Evolutionary conservation across 2,329 filamentous ascomycete genomes (phyloP).

Genomic region (Metarhizium guizhouense): DNA sequence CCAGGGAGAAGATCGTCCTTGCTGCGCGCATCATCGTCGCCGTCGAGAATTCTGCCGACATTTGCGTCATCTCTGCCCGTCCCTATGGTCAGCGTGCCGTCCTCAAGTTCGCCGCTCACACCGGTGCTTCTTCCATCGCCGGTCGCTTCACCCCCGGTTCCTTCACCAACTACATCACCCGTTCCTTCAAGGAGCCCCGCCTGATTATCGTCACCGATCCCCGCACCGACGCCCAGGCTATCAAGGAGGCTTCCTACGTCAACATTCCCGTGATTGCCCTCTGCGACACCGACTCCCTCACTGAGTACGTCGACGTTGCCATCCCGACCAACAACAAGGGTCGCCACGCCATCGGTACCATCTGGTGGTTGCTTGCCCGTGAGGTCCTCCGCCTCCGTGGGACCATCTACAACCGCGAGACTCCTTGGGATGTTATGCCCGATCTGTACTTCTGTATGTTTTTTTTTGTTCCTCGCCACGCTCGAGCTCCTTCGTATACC

Average conservation of each 20-base stretch:
- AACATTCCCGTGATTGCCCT: constrained; percentile 99
- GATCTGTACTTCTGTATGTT: constrained; percentile 95
- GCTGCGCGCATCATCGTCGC: constrained; percentile 97
- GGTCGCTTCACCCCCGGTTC: constrained; percentile 99
- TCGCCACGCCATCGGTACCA: constrained; percentile 93
- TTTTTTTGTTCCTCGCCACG: background rate
- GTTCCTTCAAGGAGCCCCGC: constrained; percentile 99
- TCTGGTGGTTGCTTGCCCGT: constrained; percentile 99
- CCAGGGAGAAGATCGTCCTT: constrained; percentile 99
- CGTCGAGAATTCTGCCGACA: constrained; percentile 98
- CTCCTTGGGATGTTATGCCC: constrained; percentile 98
- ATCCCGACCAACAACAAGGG: constrained; percentile 99
- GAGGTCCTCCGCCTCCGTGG: constrained; percentile 98
- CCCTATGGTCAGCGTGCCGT: constrained; percentile 99
- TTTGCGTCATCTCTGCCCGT: constrained; percentile 98
- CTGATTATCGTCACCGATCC: constrained; percentile 99
- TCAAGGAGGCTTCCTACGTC: constrained; percentile 99
- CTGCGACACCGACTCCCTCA: constrained; percentile 97
- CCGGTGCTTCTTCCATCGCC: constrained; percentile 93
- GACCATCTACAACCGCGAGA: constrained; percentile 91
- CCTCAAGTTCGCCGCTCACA: constrained; percentile 99
- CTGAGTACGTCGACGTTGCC: constrained; percentile 98
- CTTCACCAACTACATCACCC: constrained; percentile 99
- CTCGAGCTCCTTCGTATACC: background rate
- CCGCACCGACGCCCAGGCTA: constrained; percentile 98